Base-by-base conservation (phyloP, 2,329 filamentous ascomycete species). In the Botrytis galanthina region DNA sequence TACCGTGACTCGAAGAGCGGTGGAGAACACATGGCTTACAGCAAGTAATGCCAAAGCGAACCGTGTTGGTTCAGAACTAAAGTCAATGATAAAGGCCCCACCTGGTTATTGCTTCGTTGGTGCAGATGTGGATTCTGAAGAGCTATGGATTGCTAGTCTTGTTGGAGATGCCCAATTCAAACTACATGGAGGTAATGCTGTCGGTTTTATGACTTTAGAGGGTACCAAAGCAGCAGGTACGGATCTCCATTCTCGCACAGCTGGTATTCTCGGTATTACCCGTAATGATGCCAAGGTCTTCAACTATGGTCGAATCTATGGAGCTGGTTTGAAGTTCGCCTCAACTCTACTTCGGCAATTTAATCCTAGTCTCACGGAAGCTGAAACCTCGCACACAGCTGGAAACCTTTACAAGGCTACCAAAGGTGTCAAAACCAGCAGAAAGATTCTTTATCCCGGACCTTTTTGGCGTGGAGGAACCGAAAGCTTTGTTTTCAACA, bases 171-270 rank as follows among this genome's bases (percentile, higher is more conserved):
- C 96, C 5, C 94, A 95, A 37, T 99, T 99, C 84, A 92, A 94
- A 80, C 86, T 99, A 1, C 96, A 99, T 78, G 97, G 96, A 60
- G 97, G 96, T 71, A 98, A 98, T 80, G 96, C 97, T 1, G 93
- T 99, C 74, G 96, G 97, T 0, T 99, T 99, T 85, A 99, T 99
- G 97, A 99, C 96, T 0, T 86, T 99, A 1, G 97, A 99, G 84
- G 95, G 96, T 22, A 96, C 94, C 68, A 98, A 99, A 83, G 91
- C 94, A 9, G 94, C 93, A 4, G 95, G 95, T 6, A 99, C 95
- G 0, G 95, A 99, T 82, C 84, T 98, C 73, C 95, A 99, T 83
- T 98, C 95, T 10, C 93, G 95, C 46, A 99, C 96, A 42, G 97
- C 96, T 1, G 87, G 88, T 9, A 99, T 99, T 73, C 83, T 99